Evolutionary conservation across 805 yeast genomes (phyloP), one percentile per base, ranked within the genome.

Genomic region (Saturnispora bothae): DNA sequence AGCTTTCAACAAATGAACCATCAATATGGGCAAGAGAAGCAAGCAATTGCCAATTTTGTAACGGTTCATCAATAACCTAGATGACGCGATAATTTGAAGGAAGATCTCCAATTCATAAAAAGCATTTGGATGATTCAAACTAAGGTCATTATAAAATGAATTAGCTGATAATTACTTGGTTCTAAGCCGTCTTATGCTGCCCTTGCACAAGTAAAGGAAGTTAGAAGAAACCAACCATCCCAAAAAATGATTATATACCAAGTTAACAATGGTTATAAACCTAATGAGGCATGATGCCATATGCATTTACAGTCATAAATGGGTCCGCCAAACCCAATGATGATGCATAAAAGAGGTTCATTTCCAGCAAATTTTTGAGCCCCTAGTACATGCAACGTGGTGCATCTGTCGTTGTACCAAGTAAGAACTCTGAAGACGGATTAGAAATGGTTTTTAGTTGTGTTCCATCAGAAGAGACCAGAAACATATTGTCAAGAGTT

Each of bases 161-260:
- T 89, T 95, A 86, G 89, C 77, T 96, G 86, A 69, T 83, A 85
- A 63, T 82, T 89, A 80, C 76, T 92, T 53, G 79, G 77, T 53
- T 85, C 88, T 61, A 92, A 92, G 76, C 98, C 97, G 56, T 73
- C 92, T 60, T 92, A 89, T 64, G 98, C 92, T 66, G 96, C 96
- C 45, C 78, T 92, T 59, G 98, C 98, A 53, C 98, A 92, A 76
- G 83, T 95, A 66, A 89, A 85, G 71, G 98, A 89, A 54, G 95
- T 85, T 42, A 86, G 98, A 76, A 82, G 95, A 63, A 76, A 84
- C 54, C 97, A 92, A 72, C 73, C 92, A 63, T 89, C 85, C 64
- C 97, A 92, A 71, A 97, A 92, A 69, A 76, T 88, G 81, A 84
- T 96, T 74, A 74, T 86, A 75, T 97, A 89, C 72, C 95, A 86